These are phyloP conservation scores for Aspergillus awamori DNA, from an alignment of 2,329 filamentous ascomycete genomes.

Conservation along the genomic window DNA sequence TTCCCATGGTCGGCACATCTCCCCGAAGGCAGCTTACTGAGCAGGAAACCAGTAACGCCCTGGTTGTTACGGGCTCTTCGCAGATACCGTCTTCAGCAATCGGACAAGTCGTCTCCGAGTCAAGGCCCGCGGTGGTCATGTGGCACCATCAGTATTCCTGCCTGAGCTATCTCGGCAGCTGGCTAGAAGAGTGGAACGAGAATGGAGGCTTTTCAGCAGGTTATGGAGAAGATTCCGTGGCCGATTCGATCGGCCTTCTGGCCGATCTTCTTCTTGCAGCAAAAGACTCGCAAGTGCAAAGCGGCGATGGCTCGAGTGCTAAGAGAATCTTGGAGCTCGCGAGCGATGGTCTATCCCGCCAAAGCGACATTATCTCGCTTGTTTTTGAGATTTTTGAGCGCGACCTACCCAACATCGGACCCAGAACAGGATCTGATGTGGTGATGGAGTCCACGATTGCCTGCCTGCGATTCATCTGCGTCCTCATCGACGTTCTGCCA, in stretches of 20 bases:
- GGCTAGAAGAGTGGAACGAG: slow-evolving; percentile 54
- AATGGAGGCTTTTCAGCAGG: slow-evolving; percentile 56
- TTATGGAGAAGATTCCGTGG: slow-evolving; percentile 63
- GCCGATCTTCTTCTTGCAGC: slow-evolving; percentile 65
- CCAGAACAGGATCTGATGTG: slow-evolving; percentile 64
- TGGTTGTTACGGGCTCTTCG: slow-evolving; percentile 41
- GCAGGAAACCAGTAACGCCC: slow-evolving; percentile 31
- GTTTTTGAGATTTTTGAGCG: slow-evolving; percentile 84
- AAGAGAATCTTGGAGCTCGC: slow-evolving; percentile 53
- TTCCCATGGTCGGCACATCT: slow-evolving; percentile 51
- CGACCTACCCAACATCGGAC: slow-evolving; percentile 54
- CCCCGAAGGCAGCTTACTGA: slow-evolving; percentile 28
- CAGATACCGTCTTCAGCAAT: slow-evolving; percentile 43
- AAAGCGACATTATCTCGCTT: slow-evolving; percentile 73
- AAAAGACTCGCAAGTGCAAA: slow-evolving; percentile 28
- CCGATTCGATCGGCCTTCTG: slow-evolving; percentile 74
- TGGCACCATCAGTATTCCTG: slow-evolving; percentile 78
- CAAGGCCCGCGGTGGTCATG: slow-evolving; percentile 72
- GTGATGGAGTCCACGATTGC: slow-evolving; percentile 69
- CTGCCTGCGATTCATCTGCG: slow-evolving; percentile 78
- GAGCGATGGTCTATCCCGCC: slow-evolving; percentile 51
- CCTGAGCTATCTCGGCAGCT: slow-evolving; percentile 75
- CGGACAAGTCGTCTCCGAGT: slow-evolving; percentile 71
- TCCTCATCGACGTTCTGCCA: slow-evolving; percentile 71
- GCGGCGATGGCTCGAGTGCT: slow-evolving; percentile 41